phyloP scores from a whole-genome alignment of 495 filamentous ascomycete genomes.

The Astrocystis sublimbata region DNA sequence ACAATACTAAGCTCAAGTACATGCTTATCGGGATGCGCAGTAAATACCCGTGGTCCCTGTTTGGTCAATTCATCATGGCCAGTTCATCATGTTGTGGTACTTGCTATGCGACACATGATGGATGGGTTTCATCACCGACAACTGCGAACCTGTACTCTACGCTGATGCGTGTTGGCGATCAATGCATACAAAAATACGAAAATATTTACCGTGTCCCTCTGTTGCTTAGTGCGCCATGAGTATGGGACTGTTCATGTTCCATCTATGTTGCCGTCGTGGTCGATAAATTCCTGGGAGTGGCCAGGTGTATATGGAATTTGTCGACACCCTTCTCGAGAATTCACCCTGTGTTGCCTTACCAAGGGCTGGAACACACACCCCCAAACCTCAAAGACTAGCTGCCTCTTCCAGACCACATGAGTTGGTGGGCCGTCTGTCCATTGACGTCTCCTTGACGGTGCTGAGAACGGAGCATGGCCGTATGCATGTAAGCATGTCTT shows the following conservation, averaged over 20 bases:
- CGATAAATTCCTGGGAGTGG: neutral
- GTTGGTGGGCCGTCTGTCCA: neutral
- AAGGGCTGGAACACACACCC: neutral
- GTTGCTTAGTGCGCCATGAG: neutral
- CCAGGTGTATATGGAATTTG: neutral
- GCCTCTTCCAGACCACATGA: neutral
- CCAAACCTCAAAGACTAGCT: neutral
- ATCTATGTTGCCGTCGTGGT: neutral
- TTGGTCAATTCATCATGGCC: neutral
- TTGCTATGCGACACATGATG: neutral
- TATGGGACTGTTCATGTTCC: neutral
- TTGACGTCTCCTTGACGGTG: conserved; percentile 3
- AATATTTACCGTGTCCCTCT: too few species aligned
- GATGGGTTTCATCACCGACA: neutral
- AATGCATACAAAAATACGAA: too few species aligned
- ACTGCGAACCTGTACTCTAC: neutral
- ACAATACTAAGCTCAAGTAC: too few species aligned
- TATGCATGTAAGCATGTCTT: neutral
- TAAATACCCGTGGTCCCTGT: too few species aligned
- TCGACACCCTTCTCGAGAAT: neutral
- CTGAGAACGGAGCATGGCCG: conserved; percentile 5
- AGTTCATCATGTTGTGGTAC: neutral
- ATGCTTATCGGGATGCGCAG: too few species aligned
- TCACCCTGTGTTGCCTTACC: neutral
- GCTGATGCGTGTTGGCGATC: neutral